Percentiles rank a stretch among this genome's conserved stretches.
These are phyloP conservation scores for Phytopythium montanum DNA, from an alignment of 352 stramenopile genomes.

Conservation along the genomic window DNA sequence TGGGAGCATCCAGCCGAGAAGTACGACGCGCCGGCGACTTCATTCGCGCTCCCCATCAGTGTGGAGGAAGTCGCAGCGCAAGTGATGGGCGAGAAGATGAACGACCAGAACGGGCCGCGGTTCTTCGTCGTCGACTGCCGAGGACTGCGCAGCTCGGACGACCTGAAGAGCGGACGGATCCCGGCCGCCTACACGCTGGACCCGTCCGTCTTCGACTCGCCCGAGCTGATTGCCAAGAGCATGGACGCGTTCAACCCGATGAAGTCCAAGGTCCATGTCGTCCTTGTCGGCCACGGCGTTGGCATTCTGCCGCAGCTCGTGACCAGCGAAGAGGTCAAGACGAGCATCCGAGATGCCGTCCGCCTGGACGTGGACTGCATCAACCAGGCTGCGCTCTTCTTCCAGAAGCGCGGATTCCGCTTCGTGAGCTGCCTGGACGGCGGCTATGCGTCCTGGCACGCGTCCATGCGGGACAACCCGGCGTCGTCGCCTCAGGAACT, in stretches of 20 bases:
- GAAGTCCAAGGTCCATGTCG: slow-evolving; percentile 71
- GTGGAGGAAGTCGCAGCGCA: slow-evolving; percentile 65
- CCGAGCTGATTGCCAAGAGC: slow-evolving; percentile 68
- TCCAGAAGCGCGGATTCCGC: slow-evolving; percentile 82
- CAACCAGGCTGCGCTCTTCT: slow-evolving; percentile 76
- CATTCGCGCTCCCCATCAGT: slow-evolving; percentile 66
- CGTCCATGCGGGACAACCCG: slow-evolving; percentile 72
- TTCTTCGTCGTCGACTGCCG: slow-evolving; percentile 83
- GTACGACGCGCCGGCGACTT: slow-evolving; percentile 45
- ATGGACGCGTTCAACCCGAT: slow-evolving; percentile 69
- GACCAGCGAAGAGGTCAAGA: slow-evolving; percentile 64
- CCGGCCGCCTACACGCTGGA: slow-evolving; percentile 74
- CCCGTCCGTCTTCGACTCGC: slow-evolving; percentile 75
- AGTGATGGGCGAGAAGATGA: slow-evolving; percentile 57
- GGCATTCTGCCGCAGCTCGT: slow-evolving; percentile 56
- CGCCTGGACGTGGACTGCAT: slow-evolving; percentile 61
- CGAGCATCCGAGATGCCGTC: slow-evolving; percentile 70
- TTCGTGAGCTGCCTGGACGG: slow-evolving; percentile 77
- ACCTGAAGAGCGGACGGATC: slow-evolving; percentile 77
- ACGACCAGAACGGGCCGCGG: slow-evolving; percentile 28
- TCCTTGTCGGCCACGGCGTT: slow-evolving; percentile 72
- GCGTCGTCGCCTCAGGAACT: slow-evolving; percentile 58
- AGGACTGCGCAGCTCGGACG: slow-evolving; percentile 66
- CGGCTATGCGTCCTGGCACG: slow-evolving; percentile 78
- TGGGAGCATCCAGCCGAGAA: slow-evolving; percentile 76